phyloP scores from a whole-genome alignment of 306 rosid genomes.

The Cucumis melo region DNA sequence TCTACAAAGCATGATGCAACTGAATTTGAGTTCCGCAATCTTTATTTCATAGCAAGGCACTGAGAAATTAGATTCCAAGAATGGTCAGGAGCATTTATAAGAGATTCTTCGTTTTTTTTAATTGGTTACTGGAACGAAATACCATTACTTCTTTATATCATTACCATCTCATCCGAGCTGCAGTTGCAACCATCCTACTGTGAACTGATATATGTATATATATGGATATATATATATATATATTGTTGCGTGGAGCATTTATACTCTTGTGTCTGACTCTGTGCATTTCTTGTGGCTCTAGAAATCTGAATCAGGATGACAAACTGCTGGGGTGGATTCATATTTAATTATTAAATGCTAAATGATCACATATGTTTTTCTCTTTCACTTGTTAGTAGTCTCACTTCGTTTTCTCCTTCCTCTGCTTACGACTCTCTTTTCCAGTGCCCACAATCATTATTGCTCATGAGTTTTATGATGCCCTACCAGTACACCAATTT shows the following conservation, averaged over 20 bases:
- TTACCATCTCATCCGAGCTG: background rate
- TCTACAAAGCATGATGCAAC: background rate
- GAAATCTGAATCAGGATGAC: background rate
- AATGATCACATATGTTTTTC: background rate
- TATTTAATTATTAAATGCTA: background rate
- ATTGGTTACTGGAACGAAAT: background rate
- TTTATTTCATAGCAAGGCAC: background rate
- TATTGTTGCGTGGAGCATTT: background rate
- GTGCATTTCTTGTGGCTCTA: background rate
- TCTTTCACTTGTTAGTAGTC: background rate
- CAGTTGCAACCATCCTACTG: background rate
- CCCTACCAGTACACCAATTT: slow-evolving; percentile 89
- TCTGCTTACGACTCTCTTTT: slow-evolving; percentile 5
- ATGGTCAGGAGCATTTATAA: background rate
- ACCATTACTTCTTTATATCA: background rate
- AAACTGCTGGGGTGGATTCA: background rate
- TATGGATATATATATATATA: background rate
- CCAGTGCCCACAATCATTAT: slow-evolving; percentile 74
- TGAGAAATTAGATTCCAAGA: background rate
- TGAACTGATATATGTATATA: background rate
- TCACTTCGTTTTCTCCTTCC: background rate
- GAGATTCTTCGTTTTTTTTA: background rate
- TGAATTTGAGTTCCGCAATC: background rate
- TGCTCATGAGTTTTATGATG: slow-evolving; percentile 92
- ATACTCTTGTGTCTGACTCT: background rate